Evolutionary conservation across 164 flowering plant genomes (phyloP).

Genomic region (Aristolochia contorta): DNA sequence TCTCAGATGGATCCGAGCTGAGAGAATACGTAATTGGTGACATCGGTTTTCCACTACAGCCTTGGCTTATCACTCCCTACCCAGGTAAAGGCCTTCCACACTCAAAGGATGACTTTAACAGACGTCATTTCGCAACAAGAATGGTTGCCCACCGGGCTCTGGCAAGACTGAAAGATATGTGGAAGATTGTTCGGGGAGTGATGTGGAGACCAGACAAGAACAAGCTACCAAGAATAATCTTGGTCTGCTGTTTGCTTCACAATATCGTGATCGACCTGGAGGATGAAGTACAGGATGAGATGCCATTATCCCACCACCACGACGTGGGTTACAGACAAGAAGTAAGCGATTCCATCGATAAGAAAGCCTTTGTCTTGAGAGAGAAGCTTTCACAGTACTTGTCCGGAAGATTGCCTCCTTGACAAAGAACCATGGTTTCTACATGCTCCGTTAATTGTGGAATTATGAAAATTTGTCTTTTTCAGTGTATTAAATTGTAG

Average conservation of each 20-base stretch:
- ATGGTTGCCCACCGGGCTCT: constrained; percentile 65
- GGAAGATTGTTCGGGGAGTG: constrained; percentile 69
- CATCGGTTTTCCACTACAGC: constrained; percentile 53
- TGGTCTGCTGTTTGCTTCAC: constrained; percentile 90
- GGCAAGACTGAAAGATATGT: constrained; percentile 68
- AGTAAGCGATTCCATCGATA: constrained; percentile 26
- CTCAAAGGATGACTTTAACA: constrained; percentile 51
- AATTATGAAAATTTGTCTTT: no score
- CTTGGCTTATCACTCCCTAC: constrained; percentile 84
- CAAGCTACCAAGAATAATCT: constrained; percentile 70
- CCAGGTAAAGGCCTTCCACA: constrained; percentile 47
- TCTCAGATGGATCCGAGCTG: constrained; percentile 47
- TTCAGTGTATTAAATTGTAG: no score
- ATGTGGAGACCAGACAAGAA: constrained; percentile 97
- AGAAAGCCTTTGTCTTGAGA: constrained; percentile 36
- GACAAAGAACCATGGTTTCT: no score
- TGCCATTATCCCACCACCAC: constrained; percentile 45
- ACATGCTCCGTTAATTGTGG: no score
- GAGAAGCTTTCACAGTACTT: constrained; percentile 43
- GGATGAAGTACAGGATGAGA: constrained; percentile 53
- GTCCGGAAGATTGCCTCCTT: constrained; percentile 33
- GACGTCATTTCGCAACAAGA: constrained; percentile 51
- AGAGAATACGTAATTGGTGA: constrained; percentile 79
- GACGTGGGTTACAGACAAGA: constrained; percentile 45
- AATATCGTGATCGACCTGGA: constrained; percentile 84